Base-by-base conservation (phyloP, 2,329 filamentous ascomycete genomes). In the Trichoderma atrobrunneum region DNA sequence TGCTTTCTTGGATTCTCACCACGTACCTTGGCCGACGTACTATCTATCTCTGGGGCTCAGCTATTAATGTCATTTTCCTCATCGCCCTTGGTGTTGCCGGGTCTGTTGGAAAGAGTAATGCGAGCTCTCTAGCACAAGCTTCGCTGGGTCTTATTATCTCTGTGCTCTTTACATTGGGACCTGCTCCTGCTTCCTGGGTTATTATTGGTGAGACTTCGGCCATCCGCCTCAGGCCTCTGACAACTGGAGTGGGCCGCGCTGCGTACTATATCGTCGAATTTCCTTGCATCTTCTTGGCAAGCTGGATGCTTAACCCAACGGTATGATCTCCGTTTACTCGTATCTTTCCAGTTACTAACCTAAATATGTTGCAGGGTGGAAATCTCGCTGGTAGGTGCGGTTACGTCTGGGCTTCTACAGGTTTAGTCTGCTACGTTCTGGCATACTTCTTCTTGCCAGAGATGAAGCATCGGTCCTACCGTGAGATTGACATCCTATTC, bases 1-100 rank as follows among this genome's bases (percentile, higher is more conserved):
- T 63, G 61, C 61, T 63, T 24, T 63, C 61, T 63, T 63, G 61
- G 61, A 63, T 63, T 21, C 61, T 63, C 61, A 63, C 61, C 7
- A 63, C 61, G 8, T 63, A 63, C 14, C 14, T 63, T 63, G 61
- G 61, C 24, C 61, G 61, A 30, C 61, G 61, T 14, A 63, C 61
- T 16, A 63, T 63, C 10, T 63, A 63, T 28, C 61, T 63, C 36
- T 63, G 61, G 61, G 61, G 61, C 1, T 63, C 61, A 1, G 61
- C 61, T 63, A 63, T 63, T 26, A 63, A 63, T 14, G 36, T 63
- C 24, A 48, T 63, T 24, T 63, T 63, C 16, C 61, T 63, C 36
- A 43, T 63, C 16, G 61, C 36, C 16, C 61, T 63, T 16, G 61
- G 61, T 48, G 36, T 63, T 28, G 61, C 61, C 18, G 61, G 61